Base-by-base conservation (phyloP, 1,139 yeast genomes). In the Scheffersomyces cryptocercus region DNA sequence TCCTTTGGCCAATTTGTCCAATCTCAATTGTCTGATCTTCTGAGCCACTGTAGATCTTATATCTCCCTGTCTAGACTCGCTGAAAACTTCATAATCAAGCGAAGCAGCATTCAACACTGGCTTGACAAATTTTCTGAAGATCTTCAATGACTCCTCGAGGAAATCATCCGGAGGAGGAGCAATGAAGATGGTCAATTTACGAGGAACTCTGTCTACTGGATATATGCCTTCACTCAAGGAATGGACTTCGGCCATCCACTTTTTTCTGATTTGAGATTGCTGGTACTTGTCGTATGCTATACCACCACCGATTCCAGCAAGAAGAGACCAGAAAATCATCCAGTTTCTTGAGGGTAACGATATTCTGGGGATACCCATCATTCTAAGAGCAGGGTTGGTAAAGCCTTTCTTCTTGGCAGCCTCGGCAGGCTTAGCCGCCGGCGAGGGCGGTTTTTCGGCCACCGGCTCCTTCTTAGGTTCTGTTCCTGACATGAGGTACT, bases 91-190 rank as follows among this genome's bases (percentile, higher is more conserved):
- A 59, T 79, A 90, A 64, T 95, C 99, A 20, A 93, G 67, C 2
- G 97, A 96, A 7, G 90, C 87, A 2, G 96, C 77, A 53, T 87
- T 88, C 53, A 95, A 71, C 4, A 91, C 77, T 0, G 99, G 99
- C 67, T 93, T 93, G 54, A 91, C 77, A 60, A 81, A 91, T 48
- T 85, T 81, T 52, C 89, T 79, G 74, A 93, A 90, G 45, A 86
- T 78, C 47, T 77, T 77, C 65, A 87, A 62, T 13, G 95, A 83
- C 48, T 83, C 84, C 38, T 86, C 96, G 40, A 95, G 68, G 56
- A 83, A 89, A 62, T 93, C 98, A 54, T 89, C 88, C 12, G 99
- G 99, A 11, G 98, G 97, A 12, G 99, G 99, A 0, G 97, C 96
- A 46, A 91, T 78, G 59, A 84, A 91, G 1, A 95, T 82, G 1